These are phyloP conservation scores for Dichomitus squalens DNA, from an alignment of 1,284 basidiomycete genomes.

Conservation along the genomic window DNA sequence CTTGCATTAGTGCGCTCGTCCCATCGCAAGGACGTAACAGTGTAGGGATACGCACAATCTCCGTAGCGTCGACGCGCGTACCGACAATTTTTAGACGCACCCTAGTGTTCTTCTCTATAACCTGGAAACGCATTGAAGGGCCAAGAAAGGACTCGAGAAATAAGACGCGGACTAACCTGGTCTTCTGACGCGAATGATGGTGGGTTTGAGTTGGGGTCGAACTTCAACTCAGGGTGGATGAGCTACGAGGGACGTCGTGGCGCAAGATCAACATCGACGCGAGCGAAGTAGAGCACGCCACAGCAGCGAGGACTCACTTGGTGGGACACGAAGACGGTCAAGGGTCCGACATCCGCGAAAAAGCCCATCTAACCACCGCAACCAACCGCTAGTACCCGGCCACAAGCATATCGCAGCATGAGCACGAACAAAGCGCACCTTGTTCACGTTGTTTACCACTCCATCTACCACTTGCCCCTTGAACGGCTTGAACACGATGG, in stretches of 20 bases:
- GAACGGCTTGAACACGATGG: constrained; percentile 97
- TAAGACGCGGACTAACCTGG: constrained; percentile 52
- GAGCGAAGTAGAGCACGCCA: not conserved
- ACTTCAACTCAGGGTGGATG: constrained; percentile 90
- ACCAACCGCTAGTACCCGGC: not conserved
- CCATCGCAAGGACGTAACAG: too few relatives aligned
- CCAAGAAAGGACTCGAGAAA: constrained; percentile 1
- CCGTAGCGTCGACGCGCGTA: constrained; percentile 95
- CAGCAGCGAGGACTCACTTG: constrained; percentile 63
- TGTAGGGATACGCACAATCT: constrained; percentile 71
- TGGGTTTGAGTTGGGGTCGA: constrained; percentile 92
- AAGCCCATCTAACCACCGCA: constrained; percentile 83
- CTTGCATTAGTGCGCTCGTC: not conserved
- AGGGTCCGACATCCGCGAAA: constrained; percentile 94
- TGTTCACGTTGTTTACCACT: constrained; percentile 94
- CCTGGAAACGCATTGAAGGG: constrained; percentile 41
- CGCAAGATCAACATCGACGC: not conserved
- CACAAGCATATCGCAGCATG: not conserved
- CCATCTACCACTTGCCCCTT: constrained; percentile 99
- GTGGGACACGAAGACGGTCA: constrained; percentile 91
- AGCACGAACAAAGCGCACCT: constrained; percentile 54
- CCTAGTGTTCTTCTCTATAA: constrained; percentile 92
- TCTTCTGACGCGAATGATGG: constrained; percentile 90
- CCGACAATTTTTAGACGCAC: constrained; percentile 97
- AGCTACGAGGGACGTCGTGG: constrained; percentile 51